Base-by-base conservation (phyloP, 306 rosid species). In the Crotalaria pallida region DNA sequence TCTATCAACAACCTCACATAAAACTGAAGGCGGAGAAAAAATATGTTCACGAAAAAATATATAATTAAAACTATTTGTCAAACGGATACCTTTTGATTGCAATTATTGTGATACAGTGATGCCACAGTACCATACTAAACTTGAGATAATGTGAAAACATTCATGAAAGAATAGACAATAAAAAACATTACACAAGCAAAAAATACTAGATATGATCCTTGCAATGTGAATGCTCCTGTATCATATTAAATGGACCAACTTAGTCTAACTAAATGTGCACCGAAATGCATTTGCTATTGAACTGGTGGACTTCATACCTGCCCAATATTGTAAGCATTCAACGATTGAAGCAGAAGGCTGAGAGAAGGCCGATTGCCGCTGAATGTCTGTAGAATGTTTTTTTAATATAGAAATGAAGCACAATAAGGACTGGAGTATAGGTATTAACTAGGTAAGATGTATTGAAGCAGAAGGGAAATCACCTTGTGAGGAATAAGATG, bases 401-500 rank as follows among this genome's bases (percentile, higher is more conserved):
- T 38, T 68, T 29, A 10, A 7, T n/a, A 48, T 4, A 52, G 50
- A 56, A 53, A 63, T 0, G 40, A 64, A 26, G 64, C 84, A 72
- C 19, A 61, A 59, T 84, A 71, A 81, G 75, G 43, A 77, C 49
- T 15, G 58, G 26, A 8, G 6, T 63, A 52, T 62, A 59, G 50
- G 24, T 4, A 23, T 67, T 45, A 74, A 76, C 63, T 56, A 65
- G 33, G 33, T 15, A 67, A 69, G 69, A 19, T 4, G 36, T 43
- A 62, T 34, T 10, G 44, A 76, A 58, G 74, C 56, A 67, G 36
- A 78, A 61, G 66, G 62, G 38, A 72, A 45, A 77, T 76, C 26
- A 89, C 98, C 93, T 92, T 89, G 72, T 92, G 98, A 64, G 96
- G 80, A 68, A 92, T 69, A 53, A 92, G 98, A 86, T 89, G 84